Conservation (phyloP, 78 protist genomes). For the slime mould (Dictyostelium discoideum) region dicty_2.7 NC_007091.3:3159501-3160000, state of each 20-base stretch:
- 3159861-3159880: neutral
- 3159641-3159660: neutral
- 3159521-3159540: neutral
- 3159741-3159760: neutral
- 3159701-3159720: no score
- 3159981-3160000: neutral
- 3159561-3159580: neutral
- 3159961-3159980: neutral
- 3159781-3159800: neutral
- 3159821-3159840: neutral
- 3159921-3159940: neutral
- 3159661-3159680: neutral
- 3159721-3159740: neutral
- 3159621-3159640: neutral
- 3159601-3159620: neutral
- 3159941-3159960: neutral
- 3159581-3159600: no score
- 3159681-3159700: neutral
- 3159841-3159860: neutral
- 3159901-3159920: neutral
- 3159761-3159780: neutral
- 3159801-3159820: no score
- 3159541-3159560: neutral
- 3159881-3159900: neutral
- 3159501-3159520: neutral